These are phyloP conservation scores for Calonectria naviculata DNA, from an alignment of 2,329 filamentous ascomycete species.

Conservation along the genomic window DNA sequence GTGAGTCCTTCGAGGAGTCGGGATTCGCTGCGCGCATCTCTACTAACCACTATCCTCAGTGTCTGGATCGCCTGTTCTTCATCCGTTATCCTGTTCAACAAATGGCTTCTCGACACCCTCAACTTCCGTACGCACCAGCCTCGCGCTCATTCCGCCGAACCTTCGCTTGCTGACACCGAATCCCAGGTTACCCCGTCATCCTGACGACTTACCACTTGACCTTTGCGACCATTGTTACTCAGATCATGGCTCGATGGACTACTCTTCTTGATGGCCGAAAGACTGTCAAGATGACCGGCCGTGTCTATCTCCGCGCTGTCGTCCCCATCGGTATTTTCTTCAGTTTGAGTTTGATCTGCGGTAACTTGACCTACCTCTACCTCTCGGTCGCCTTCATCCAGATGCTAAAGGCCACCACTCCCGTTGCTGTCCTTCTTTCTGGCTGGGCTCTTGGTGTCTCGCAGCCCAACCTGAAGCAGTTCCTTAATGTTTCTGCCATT, in stretches of 20 bases:
- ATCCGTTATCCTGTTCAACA: constrained; percentile 98
- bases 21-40: background rate
- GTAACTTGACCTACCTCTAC: constrained; percentile 95
- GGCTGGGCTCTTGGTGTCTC: constrained; percentile 90
- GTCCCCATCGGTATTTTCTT: constrained; percentile 97
- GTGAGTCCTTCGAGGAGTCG: constrained; percentile 53
- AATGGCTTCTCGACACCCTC: constrained; percentile 91
- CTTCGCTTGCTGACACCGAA: constrained; percentile 30
- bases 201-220: constrained; percentile 96
- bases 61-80: constrained; percentile 94
- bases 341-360: constrained; percentile 94
- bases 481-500: constrained; percentile 94
- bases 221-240: constrained; percentile 95
- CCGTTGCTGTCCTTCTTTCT: constrained; percentile 90
- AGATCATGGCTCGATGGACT: constrained; percentile 91
- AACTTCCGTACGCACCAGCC: constrained; percentile 71
- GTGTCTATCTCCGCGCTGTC: constrained; percentile 92
- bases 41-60: constrained; percentile 58
- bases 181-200: constrained; percentile 76
- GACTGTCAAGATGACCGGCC: constrained; percentile 96
- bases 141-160: background rate
- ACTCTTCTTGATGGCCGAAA: constrained; percentile 92
- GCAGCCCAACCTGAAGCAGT: constrained; percentile 84
- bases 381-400: constrained; percentile 97
- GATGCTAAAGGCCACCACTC: constrained; percentile 99